A percentile compares a stretch with the other conserved stretches of the same genome.
Evolutionary conservation across 257 asterid species (phyloP).

Genomic region (Gentiana macrophylla): DNA sequence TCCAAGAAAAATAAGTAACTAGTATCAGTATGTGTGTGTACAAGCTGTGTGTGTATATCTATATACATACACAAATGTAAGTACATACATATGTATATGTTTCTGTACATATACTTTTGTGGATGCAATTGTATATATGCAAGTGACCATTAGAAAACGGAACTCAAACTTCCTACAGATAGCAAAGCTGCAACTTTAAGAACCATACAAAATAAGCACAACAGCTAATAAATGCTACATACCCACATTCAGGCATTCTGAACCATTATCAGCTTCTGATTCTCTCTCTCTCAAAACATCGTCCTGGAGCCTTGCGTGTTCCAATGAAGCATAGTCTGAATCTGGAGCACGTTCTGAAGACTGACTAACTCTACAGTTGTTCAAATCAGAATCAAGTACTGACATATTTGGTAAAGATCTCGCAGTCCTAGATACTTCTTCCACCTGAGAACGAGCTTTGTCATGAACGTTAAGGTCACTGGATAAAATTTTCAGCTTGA

Average conservation of each 20-base stretch:
- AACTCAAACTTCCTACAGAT: not conserved
- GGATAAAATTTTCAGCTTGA: slow-evolving; percentile 29
- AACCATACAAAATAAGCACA: slow-evolving; percentile 6
- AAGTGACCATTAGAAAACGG: not conserved
- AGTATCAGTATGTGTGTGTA: too few species aligned
- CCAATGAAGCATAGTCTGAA: not conserved
- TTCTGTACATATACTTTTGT: too few species aligned
- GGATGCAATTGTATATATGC: not conserved
- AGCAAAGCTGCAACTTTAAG: not conserved
- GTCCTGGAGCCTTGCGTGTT: not conserved
- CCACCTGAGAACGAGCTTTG: slow-evolving; percentile 19
- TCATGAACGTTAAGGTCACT: slow-evolving; percentile 37
- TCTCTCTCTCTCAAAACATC: slow-evolving; percentile 3
- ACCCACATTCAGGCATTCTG: slow-evolving; percentile 31
- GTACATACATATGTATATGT: too few species aligned
- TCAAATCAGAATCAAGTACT: slow-evolving; percentile 19
- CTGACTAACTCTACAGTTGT: slow-evolving; percentile 11
- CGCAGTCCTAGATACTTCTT: slow-evolving; percentile 26
- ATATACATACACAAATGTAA: too few species aligned
- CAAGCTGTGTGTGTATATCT: too few species aligned
- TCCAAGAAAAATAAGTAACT: too few species aligned
- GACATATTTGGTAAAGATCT: slow-evolving; percentile 63
- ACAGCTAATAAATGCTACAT: slow-evolving; percentile 12
- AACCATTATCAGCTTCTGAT: slow-evolving; percentile 10
- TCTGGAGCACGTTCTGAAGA: slow-evolving; percentile 1